These are phyloP conservation scores for Neurospora africana DNA, from an alignment of 495 filamentous ascomycete genomes.

Conservation along the genomic window DNA sequence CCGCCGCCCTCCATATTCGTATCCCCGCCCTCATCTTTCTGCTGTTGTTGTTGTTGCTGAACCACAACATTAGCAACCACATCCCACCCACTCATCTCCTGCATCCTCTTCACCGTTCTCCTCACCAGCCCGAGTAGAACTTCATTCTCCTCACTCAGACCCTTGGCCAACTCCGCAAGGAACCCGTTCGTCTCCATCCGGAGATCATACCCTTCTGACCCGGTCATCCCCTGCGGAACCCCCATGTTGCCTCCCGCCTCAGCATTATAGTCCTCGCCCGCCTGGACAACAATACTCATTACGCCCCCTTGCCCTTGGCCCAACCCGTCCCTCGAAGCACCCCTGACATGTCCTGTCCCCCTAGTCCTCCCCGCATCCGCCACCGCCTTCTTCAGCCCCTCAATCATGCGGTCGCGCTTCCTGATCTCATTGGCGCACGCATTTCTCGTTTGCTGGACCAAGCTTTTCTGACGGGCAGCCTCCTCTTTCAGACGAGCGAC, in stretches of 20 bases:
- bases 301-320: conserved; percentile 31
- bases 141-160: conserved; percentile 90
- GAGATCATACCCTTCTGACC: conserved; percentile 58
- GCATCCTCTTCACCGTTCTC: conserved; percentile 58
- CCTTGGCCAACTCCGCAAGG: conserved; percentile 76
- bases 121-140: conserved; percentile 62
- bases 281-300: conserved; percentile 42
- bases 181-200: conserved; percentile 86
- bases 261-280: background rate
- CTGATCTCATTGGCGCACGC: conserved; percentile 88
- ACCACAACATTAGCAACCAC: background rate
- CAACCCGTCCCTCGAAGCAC: background rate
- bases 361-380: conserved; percentile 39
- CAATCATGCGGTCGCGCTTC: conserved; percentile 80
- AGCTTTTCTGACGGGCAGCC: conserved; percentile 60
- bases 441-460: conserved; percentile 68
- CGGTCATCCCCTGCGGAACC: conserved; percentile 37
- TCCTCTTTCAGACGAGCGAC: conserved; percentile 69
- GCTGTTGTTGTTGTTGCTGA: conserved; percentile 10
- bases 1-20: conserved; percentile 25
- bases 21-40: conserved; percentile 21
- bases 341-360: conserved; percentile 15
- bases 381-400: conserved; percentile 72
- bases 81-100: conserved; percentile 65
- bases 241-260: background rate